These are phyloP conservation scores for Colletotrichum sublineola DNA, from an alignment of 2,329 filamentous ascomycete genomes.

Conservation along the genomic window DNA sequence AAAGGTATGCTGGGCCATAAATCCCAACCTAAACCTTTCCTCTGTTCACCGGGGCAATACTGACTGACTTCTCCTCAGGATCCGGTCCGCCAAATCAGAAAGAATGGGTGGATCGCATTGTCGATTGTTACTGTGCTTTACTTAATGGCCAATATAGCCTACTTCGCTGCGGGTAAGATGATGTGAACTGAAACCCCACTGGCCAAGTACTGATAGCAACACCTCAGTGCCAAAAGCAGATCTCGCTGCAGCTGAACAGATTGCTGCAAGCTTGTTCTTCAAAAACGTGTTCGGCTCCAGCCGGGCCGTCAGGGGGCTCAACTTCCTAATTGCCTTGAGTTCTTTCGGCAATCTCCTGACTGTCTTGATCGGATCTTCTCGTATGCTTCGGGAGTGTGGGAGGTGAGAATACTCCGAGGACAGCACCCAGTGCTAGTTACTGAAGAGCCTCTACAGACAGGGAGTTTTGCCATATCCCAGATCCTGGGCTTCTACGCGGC, in stretches of 20 bases:
- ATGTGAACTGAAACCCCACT: not conserved
- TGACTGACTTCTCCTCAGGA: not conserved
- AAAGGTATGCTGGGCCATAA: not conserved
- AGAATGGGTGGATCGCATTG: not conserved
- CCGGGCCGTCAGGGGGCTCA: slow-evolving; percentile 64
- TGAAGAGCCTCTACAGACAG: not conserved
- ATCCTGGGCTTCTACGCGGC: not conserved
- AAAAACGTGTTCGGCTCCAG: slow-evolving; percentile 64
- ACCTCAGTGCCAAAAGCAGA: not conserved
- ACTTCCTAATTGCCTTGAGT: slow-evolving; percentile 68
- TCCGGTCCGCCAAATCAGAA: not conserved
- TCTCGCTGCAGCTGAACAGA: not conserved
- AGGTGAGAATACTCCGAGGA: not conserved
- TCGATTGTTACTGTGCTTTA: not conserved
- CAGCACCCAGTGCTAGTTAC: not conserved
- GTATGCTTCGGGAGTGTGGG: slow-evolving; percentile 71
- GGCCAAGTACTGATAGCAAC: not conserved
- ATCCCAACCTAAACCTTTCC: not conserved
- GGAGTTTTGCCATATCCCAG: not conserved
- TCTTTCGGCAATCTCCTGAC: slow-evolving; percentile 71
- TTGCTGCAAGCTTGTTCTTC: not conserved
- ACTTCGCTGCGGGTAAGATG: not conserved
- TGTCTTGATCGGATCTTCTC: slow-evolving; percentile 65
- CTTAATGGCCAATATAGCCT: not conserved
- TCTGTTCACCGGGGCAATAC: not conserved